A percentile compares a stretch with the other conserved stretches of the same genome.
phyloP scores from a whole-genome alignment of 176 grass and related monocot genomes.

The Carex myosuroides region DNA sequence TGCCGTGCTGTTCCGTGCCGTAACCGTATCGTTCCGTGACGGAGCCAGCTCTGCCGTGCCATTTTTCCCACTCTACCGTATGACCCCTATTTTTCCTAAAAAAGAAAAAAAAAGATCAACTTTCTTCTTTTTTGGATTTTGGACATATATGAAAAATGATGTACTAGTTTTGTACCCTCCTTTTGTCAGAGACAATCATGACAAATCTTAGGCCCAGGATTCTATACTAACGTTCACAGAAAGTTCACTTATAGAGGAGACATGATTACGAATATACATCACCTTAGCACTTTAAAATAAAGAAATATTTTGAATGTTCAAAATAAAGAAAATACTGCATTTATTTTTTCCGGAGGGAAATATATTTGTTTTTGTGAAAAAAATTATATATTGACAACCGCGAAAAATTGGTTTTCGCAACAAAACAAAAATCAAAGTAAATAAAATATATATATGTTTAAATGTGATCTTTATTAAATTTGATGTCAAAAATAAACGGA shows the following conservation, averaged over 20 bases:
- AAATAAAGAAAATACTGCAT: neutral
- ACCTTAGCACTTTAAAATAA: neutral
- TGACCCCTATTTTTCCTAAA: neutral
- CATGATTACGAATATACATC: neutral
- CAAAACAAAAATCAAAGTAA: too few species aligned
- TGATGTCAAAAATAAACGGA: neutral
- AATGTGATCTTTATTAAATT: neutral
- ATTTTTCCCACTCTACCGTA: too few species aligned
- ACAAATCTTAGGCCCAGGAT: slow-evolving; percentile 7
- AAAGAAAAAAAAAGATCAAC: neutral
- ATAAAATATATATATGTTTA: too few species aligned
- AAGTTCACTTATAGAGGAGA: neutral
- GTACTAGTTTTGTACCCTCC: neutral
- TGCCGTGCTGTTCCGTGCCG: too few species aligned
- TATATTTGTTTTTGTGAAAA: too few species aligned
- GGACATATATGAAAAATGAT: neutral
- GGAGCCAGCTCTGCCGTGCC: too few species aligned
- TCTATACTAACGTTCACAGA: slow-evolving; percentile 3
- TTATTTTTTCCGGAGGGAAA: neutral
- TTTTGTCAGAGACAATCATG: slow-evolving; percentile 11
- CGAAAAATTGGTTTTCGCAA: too few species aligned
- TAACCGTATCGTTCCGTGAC: too few species aligned
- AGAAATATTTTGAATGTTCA: neutral
- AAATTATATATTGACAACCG: too few species aligned
- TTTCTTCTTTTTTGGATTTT: neutral